A percentile compares a stretch with the other conserved stretches of the same genome.
These are phyloP conservation scores for Solanum pennellii DNA, from an alignment of 257 asterid genomes.

Conservation along the genomic window DNA sequence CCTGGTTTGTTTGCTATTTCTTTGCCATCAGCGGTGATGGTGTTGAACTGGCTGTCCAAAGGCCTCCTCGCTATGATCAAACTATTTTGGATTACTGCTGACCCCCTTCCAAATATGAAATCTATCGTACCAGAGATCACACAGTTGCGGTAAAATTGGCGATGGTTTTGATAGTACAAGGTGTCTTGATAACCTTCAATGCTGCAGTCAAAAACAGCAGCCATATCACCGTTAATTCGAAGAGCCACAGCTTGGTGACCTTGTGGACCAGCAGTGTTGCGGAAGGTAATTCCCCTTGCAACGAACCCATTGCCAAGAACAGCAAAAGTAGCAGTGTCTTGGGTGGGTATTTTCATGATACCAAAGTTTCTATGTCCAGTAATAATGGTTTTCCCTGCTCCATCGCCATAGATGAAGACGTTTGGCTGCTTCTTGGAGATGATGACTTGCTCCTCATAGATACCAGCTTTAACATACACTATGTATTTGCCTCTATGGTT, in stretches of 20 bases:
- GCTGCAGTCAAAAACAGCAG: constrained; percentile 61
- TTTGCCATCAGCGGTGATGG: constrained; percentile 65
- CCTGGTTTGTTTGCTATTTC: constrained; percentile 16
- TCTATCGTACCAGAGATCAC: constrained; percentile 65
- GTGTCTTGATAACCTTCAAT: constrained; percentile 73
- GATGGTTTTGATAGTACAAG: constrained; percentile 38
- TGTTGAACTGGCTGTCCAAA: constrained; percentile 27
- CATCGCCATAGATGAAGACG: constrained; percentile 68
- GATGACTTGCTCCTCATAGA: constrained; percentile 38
- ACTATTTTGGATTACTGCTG: constrained; percentile 50
- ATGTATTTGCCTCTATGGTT: constrained; percentile 36
- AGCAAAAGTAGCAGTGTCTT: constrained; percentile 57
- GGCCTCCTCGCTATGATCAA: constrained; percentile 49
- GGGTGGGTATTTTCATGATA: constrained; percentile 23
- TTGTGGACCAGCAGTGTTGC: constrained; percentile 54
- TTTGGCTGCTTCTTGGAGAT: constrained; percentile 39
- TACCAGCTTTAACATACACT: constrained; percentile 64
- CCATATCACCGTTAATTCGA: constrained; percentile 30
- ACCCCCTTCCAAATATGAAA: constrained; percentile 70
- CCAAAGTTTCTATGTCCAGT: constrained; percentile 38
- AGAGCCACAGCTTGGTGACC: constrained; percentile 82
- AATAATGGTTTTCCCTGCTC: constrained; percentile 47
- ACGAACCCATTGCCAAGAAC: constrained; percentile 43
- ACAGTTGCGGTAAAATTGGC: constrained; percentile 67
- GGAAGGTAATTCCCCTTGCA: constrained; percentile 51